These are phyloP conservation scores for Cercis canadensis DNA, from an alignment of 306 rosid genomes.

Conservation along the genomic window DNA sequence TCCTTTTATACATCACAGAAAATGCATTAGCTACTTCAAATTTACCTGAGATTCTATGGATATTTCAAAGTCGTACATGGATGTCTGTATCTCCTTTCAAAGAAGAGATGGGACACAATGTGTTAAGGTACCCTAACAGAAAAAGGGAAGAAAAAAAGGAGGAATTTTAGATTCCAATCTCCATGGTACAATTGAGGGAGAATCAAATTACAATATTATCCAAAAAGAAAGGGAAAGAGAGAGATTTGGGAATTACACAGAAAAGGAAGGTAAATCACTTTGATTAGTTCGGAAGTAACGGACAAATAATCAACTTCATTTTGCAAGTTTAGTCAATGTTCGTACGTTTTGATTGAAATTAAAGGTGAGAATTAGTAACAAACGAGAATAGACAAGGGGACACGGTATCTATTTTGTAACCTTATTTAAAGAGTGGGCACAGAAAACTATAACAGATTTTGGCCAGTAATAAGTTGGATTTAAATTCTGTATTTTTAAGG, in stretches of 20 bases:
- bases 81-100: neutral
- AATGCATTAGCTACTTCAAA: neutral
- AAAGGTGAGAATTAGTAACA: constrained; percentile 37
- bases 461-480: neutral
- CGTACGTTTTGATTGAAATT: constrained; percentile 39
- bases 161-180: neutral
- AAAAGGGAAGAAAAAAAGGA: neutral
- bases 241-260: neutral
- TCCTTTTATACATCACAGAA: too few species aligned
- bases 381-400: constrained; percentile 46
- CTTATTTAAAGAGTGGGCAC: constrained; percentile 43
- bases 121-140: neutral
- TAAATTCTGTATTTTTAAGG: too few species aligned
- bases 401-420: constrained; percentile 38
- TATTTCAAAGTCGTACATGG: neutral
- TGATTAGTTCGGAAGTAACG: constrained; percentile 25
- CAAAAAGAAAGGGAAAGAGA: neutral
- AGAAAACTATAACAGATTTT: constrained; percentile 41
- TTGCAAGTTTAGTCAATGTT: constrained; percentile 33
- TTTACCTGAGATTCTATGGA: neutral
- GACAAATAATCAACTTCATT: constrained; percentile 7
- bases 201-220: neutral
- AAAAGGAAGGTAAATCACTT: neutral
- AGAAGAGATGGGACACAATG: neutral
- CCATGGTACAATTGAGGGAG: too few species aligned